Evolutionary conservation across 2,329 filamentous ascomycete species (phyloP), one percentile per base, ranked within the genome.

Genomic region (Mycocentrospora acerina): DNA sequence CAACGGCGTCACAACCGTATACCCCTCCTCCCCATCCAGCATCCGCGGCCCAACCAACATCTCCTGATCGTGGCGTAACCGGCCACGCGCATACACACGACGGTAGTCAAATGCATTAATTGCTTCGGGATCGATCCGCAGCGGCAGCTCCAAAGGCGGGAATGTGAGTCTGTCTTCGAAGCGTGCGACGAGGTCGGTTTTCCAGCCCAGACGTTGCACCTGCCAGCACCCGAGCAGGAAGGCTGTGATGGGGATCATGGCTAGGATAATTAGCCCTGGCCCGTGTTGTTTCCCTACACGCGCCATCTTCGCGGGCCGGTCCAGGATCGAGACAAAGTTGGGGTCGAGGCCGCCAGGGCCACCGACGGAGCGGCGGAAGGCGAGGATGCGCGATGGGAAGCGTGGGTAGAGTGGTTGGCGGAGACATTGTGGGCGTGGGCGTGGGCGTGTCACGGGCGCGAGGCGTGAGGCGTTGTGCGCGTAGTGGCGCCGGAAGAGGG

Each of bases 161-260:
- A 87, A 87, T 27, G 95, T 79, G 24, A 98, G 79, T 4, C 91
- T 86, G 73, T 98, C 90, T 71, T 97, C 93, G 68, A 88, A 89
- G 55, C 85, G 88, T 43, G 91, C 89, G 45, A 98, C 83, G 10
- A 98, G 77, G 30, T 95, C 86, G 4, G 89, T 90, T 68, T 98
- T 98, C 90, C 91, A 95, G 42, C 84, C 82, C 2, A 98, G 80
- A 9, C 93, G 86, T 66, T 95, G 82, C 37, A 98, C 87, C 67
- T 98, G 93, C 93, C 93, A 98, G 48, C 88, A 88, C 19, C 93
- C 93, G 12, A 98, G 82, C 37, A 77, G 74, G 68, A 98, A 95
- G 9, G 93, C 89, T 1, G 90, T 96, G 44, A 95, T 70, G 32
- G 93, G 93, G 58, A 98, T 97, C 35, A 95, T 71, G 27, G 88